Percentiles rank a stretch among this genome's conserved stretches.
phyloP scores from a whole-genome alignment of 495 filamentous ascomycete genomes.

The Penicillium lagena region DNA sequence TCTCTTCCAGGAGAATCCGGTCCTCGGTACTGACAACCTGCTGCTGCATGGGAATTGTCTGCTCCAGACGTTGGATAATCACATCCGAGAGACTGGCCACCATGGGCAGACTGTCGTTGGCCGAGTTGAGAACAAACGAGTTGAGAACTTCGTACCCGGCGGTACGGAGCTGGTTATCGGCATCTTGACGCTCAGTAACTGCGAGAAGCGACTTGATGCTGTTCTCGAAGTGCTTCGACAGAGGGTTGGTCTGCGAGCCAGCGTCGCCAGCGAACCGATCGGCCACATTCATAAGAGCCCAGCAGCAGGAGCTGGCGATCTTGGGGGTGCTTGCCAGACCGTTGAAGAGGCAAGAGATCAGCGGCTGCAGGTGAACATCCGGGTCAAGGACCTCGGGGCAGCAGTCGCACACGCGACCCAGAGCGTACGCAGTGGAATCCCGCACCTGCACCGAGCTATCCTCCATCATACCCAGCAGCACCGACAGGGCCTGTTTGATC shows the following conservation, averaged over 20 bases:
- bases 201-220: conserved; percentile 79
- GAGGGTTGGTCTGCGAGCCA: conserved; percentile 69
- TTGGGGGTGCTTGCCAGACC: conserved; percentile 88
- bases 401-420: conserved; percentile 90
- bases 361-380: conserved; percentile 65
- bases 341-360: conserved; percentile 84
- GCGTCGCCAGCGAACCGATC: conserved; percentile 85
- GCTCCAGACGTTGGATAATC: conserved; percentile 80
- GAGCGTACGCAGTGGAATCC: conserved; percentile 94
- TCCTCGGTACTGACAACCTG: conserved; percentile 97
- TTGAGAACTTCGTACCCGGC: conserved; percentile 98
- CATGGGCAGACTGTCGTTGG: conserved; percentile 72
- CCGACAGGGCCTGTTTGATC: conserved; percentile 86
- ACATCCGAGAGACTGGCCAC: conserved; percentile 78
- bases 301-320: conserved; percentile 97
- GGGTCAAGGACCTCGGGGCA: conserved; percentile 86
- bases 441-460: conserved; percentile 82
- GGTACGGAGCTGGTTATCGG: conserved; percentile 91
- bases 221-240: conserved; percentile 88
- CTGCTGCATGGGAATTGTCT: conserved; percentile 82
- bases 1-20: conserved; percentile 87
- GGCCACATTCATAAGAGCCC: conserved; percentile 97
- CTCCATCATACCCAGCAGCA: conserved; percentile 94
- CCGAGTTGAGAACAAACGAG: conserved; percentile 83
- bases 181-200: conserved; percentile 74